Base-by-base conservation (phyloP, 2,329 filamentous ascomycete species). In the Ceratocystis smalleyi region DNA sequence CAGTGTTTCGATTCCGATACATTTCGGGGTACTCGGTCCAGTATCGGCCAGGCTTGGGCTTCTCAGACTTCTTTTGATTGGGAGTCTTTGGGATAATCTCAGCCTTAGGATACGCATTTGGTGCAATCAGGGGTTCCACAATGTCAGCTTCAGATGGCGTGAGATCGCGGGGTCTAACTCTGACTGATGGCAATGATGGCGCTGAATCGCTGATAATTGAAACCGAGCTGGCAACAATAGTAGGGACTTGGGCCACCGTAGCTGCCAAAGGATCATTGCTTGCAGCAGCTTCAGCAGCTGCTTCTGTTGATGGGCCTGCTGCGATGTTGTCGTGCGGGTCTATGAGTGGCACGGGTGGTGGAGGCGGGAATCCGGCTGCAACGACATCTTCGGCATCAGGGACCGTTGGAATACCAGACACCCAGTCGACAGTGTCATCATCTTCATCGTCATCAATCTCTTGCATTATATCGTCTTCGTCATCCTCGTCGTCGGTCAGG, bases 11-110 rank as follows among this genome's bases (percentile, higher is more conserved):
- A 72, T 88, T 80, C 55, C 79, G 81, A 72, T 88, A 92, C 40
- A 81, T 81, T 19, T 81, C 77, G 5, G 92, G 90, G 43, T 87
- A 90, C 69, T 90, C 86, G 43, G 94, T 79, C 92, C 92, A 97
- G 74, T 96, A 92, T 63, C 82, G 80, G 12, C 89, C 85, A 10
- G 89, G 86, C 63, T 80, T 81, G 57, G 73, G 69, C 63, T 71
- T 74, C 65, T 74, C 72, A 62, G 75, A 73, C 68, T 79, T 72
- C 8, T 70, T 68, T n/a, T 74, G 71, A 24, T 82, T 83, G 0
- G 91, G 91, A 0, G 94, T 97, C 71, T 87, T 88, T 4, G 94
- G 94, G 19, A 65, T 65, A 27, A 97, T 86, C 10, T 86, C 82
- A 40, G 88, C 74, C 66, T 85, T 84, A 2, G 82, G 80, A 71